phyloP scores from a whole-genome alignment of 306 rosid genomes.

The Corylus avellana region DNA sequence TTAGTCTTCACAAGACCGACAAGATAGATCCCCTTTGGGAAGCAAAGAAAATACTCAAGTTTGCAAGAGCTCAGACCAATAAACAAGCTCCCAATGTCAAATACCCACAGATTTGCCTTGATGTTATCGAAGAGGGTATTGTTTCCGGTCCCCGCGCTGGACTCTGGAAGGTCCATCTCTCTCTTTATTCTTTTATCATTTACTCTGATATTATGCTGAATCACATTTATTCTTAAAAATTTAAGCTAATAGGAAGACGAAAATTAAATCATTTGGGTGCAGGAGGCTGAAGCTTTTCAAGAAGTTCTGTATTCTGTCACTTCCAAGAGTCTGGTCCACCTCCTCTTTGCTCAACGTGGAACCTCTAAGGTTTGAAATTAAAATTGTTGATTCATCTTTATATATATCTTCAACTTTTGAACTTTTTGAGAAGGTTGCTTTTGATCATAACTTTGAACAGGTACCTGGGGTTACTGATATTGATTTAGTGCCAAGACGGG shows the following conservation, averaged over 20 bases:
- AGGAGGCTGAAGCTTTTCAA: conserved; percentile 86
- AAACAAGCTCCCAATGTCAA: conserved; percentile 82
- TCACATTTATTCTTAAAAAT: background rate
- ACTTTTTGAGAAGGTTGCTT: background rate
- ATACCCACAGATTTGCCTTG: conserved; percentile 87
- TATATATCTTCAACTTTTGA: background rate
- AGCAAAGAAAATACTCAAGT: conserved; percentile 81
- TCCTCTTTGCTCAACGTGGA: conserved; percentile 90
- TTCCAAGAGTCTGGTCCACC: conserved; percentile 75
- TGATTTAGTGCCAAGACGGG: conserved; percentile 75
- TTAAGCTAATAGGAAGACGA: too few species aligned
- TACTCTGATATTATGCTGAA: too few species aligned
- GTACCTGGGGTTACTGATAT: conserved; percentile 88
- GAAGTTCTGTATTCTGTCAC: conserved; percentile 59
- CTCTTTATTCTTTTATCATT: background rate
- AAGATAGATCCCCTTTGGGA: conserved; percentile 84
- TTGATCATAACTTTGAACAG: conserved; percentile 36
- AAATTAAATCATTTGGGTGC: background rate
- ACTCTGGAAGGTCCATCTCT: conserved; percentile 77
- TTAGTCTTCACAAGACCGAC: conserved; percentile 79
- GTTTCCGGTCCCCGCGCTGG: conserved; percentile 82
- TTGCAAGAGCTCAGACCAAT: conserved; percentile 68
- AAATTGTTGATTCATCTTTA: background rate
- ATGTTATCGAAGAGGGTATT: conserved; percentile 81
- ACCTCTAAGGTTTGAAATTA: conserved; percentile 73